Evolutionary conservation across 1,284 basidiomycete genomes (phyloP), one percentile per base, ranked within the genome.

Genomic region (Trichosporon asahii): DNA sequence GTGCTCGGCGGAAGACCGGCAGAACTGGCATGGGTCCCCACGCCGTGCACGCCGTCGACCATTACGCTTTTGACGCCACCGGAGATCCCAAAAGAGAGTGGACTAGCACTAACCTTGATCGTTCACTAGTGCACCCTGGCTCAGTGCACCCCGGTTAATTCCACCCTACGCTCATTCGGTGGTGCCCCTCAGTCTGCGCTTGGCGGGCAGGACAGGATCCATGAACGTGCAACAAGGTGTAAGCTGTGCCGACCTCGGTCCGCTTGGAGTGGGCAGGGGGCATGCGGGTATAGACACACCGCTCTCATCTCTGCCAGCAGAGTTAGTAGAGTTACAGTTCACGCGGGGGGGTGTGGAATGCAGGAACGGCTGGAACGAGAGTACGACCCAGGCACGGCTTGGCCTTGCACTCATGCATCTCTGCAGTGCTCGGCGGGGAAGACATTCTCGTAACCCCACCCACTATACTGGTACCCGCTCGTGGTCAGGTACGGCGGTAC

Each of bases 391-490:
- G 49, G 49, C 49, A 53, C 49, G 44, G 11, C 37, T 40, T n/a
- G n/a, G n/a, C n/a, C n/a, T n/a, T n/a, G n/a, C n/a, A n/a, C n/a
- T n/a, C n/a, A n/a, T n/a, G n/a, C n/a, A n/a, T n/a, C n/a, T n/a
- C n/a, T n/a, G 31, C 31, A 9, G 7, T 33, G 31, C 11, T 12
- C 35, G 14, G 35, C 40, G 40, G 12, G 11, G 37, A 40, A 40
- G 11, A 18, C 37, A 18, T n/a, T 46, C 49, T 53, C 49, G 49
- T 53, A 53, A 25, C 49, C 23, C 8, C 21, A 14, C 49, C 49
- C 49, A 53, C 49, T 53, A 53, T 53, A 53, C 49, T 53, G 49
- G 49, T 53, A 53, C 49, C 49, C 49, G 49, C 49, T 49, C 18
- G 7, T 53, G 49, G 7, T 12, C 49, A 53, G 49, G 49, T 25